Base-by-base conservation (phyloP, 179 eudicot species). In the Pouteria campechiana region DNA sequence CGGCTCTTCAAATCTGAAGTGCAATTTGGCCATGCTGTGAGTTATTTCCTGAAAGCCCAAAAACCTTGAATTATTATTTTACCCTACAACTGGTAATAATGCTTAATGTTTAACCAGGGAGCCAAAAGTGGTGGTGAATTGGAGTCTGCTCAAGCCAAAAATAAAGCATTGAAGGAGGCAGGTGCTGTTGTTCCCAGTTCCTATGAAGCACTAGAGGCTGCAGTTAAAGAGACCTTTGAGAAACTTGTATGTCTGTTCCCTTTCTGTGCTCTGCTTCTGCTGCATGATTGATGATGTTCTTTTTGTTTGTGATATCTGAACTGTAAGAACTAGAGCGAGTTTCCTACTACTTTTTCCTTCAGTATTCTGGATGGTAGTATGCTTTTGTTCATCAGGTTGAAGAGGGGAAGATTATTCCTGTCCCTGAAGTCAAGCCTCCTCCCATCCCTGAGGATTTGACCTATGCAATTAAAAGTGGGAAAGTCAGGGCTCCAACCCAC, bases 61-160 rank as follows among this genome's bases (percentile, higher is more conserved):
- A 10, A 21, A 13, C 5, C n/a, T 42, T 10, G 11, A 24, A 4
- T 13, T 22, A 20, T 32, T 1, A 17, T 16, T 13, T 9, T 3
- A 3, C 32, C 0, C 19, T 9, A 6, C 13, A n/a, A 13, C 25
- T 3, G 6, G 3, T 55, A 15, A 53, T 20, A 7, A 42, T 50
- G 9, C 20, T 17, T 38, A 15, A 3, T 38, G 50, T 41, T 68
- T 52, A 16, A 46, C 29, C 53, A 90, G 99, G 99, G 99, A 28
- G 99, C 96, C 24, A 92, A 87, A 70, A 92, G 96, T 67, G 96
- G 96, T 39, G 94, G 99, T 32, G 94, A 87, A 50, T 59, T 83
- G 92, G 99, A 87, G 63, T 92, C 99, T 33, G 99, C 99, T 24
- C 99, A 92, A 58, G 99, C 79, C 11, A 92, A 92, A 74, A 92